These are phyloP conservation scores for sunflower (Helianthus annuus) DNA, from an alignment of 129 eudicot genomes.

Conservation along the genomic window DNA sequence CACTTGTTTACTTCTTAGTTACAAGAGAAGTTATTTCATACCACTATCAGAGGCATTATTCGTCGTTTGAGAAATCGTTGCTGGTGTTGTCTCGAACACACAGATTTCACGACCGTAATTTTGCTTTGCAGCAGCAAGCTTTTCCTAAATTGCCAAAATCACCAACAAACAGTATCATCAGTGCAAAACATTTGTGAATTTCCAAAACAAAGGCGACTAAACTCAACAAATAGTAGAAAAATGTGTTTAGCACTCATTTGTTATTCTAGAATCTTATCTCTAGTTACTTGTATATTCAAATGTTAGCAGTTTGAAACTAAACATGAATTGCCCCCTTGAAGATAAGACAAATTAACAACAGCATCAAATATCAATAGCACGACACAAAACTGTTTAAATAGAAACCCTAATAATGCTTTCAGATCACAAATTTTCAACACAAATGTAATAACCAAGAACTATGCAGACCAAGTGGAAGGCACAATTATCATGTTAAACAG, in stretches of 20 bases:
- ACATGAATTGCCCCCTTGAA: neutral
- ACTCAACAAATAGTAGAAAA: no score
- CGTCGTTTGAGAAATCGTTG: conserved; percentile 47
- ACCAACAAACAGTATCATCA: conserved; percentile 17
- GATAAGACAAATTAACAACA: neutral
- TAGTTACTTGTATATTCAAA: neutral
- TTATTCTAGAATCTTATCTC: neutral
- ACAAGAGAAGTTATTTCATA: conserved; percentile 23
- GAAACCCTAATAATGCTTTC: conserved; percentile 2
- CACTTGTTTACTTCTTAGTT: neutral
- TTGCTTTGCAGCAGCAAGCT: conserved; percentile 69
- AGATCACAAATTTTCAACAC: neutral
- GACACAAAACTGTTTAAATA: neutral
- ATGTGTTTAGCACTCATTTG: neutral
- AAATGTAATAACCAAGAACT: no score
- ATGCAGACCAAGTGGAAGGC: no score
- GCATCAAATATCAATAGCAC: no score
- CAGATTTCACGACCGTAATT: conserved; percentile 76
- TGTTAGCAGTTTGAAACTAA: neutral
- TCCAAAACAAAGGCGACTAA: no score
- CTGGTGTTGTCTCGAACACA: conserved; percentile 66
- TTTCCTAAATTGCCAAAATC: conserved; percentile 43
- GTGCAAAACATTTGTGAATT: conserved; percentile 6
- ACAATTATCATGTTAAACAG: no score
- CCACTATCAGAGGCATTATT: conserved; percentile 46